Evolutionary conservation across 805 yeast genomes (phyloP).

Genomic region (Pichia scutulata): DNA sequence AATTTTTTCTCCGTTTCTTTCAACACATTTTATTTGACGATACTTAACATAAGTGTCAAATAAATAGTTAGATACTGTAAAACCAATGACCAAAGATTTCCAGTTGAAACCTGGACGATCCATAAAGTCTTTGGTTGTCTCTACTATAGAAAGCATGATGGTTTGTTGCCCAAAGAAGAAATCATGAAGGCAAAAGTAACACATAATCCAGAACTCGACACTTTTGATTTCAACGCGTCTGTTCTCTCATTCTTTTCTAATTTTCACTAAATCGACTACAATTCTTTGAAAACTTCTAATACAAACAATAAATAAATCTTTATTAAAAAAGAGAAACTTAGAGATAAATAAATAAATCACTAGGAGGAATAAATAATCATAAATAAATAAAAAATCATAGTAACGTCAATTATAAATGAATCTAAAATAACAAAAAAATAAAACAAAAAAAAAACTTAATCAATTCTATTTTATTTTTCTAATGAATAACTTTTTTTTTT

Average conservation of each 20-base stretch:
- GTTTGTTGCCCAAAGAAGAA: background rate
- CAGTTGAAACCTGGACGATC: conserved; percentile 71
- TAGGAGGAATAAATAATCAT: conserved; percentile 12
- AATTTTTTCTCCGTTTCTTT: conserved; percentile 37
- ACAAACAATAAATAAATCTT: conserved; percentile 13
- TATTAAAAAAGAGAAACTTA: conserved; percentile 10
- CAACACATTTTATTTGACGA: conserved; percentile 66
- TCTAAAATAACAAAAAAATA: background rate
- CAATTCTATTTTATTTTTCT: background rate
- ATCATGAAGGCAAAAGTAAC: background rate
- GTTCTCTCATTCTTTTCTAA: background rate
- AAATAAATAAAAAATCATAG: conserved; percentile 12
- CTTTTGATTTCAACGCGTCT: background rate
- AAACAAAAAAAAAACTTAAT: background rate
- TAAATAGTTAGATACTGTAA: conserved; percentile 64
- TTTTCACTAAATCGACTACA: background rate
- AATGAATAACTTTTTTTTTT: background rate
- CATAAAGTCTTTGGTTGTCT: conserved; percentile 39
- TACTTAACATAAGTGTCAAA: conserved; percentile 68
- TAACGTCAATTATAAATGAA: conserved; percentile 7
- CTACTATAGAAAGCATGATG: conserved; percentile 23
- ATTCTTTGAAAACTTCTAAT: background rate
- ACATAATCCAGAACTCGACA: background rate
- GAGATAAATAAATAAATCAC: conserved; percentile 9
- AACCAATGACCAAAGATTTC: conserved; percentile 68